These are phyloP conservation scores for Rhytidhysteron rufulum DNA, from an alignment of 2,329 filamentous ascomycete species.

Conservation along the genomic window DNA sequence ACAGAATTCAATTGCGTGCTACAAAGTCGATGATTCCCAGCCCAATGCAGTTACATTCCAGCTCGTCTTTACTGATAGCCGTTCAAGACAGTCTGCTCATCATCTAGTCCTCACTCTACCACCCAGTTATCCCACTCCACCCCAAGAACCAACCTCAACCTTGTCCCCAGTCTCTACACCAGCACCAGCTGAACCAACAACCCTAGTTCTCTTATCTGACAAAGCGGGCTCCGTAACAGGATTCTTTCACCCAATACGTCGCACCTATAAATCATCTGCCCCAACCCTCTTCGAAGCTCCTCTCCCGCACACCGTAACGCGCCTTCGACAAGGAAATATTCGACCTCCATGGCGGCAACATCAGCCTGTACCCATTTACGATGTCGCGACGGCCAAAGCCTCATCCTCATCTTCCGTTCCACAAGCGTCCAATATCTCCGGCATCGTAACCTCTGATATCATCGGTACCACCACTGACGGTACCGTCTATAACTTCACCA, in stretches of 20 bases:
- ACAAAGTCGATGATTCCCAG: constrained; percentile 36
- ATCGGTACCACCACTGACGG: constrained; percentile 51
- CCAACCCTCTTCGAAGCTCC: constrained; percentile 39
- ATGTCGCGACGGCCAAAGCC: constrained; percentile 15
- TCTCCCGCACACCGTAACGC: constrained; percentile 39
- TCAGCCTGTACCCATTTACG: constrained; percentile 1
- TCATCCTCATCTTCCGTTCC: not conserved
- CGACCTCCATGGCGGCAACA: constrained; percentile 32
- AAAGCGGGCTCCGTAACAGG: constrained; percentile 28
- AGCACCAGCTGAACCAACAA: constrained; percentile 3
- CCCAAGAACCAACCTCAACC: not conserved
- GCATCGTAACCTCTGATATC: constrained; percentile 45
- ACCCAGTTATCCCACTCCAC: not conserved
- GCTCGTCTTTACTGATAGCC: constrained; percentile 26
- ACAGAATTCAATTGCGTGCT: constrained; percentile 50
- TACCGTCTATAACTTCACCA: constrained; percentile 55
- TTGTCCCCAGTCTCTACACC: not conserved
- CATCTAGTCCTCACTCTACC: constrained; percentile 18
- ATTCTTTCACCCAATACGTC: constrained; percentile 20
- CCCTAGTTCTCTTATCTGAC: constrained; percentile 30
- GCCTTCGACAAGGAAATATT: constrained; percentile 50
- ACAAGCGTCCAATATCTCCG: constrained; percentile 26
- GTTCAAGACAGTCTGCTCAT: constrained; percentile 22
- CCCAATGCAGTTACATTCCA: constrained; percentile 17
- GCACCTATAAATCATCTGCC: constrained; percentile 19